These are phyloP conservation scores for Leucocoprinus birnbaumii DNA, from an alignment of 768 basidiomycete genomes.

Conservation along the genomic window DNA sequence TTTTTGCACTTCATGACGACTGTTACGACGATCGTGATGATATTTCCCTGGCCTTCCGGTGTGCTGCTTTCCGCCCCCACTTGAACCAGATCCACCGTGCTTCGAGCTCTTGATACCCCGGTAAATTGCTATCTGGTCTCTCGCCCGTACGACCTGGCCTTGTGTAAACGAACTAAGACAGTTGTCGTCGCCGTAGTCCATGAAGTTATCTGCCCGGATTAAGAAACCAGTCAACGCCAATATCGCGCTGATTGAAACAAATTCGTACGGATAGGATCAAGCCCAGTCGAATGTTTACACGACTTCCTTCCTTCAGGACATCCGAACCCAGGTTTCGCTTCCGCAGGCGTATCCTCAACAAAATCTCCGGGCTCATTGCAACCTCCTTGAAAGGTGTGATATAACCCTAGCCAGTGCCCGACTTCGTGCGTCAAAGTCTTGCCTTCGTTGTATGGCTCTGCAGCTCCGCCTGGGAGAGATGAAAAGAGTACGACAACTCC, in stretches of 20 bases:
- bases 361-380: slow-evolving; percentile 33
- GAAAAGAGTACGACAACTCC: slow-evolving; percentile 32
- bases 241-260: not conserved
- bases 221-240: too few species aligned
- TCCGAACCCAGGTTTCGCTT: slow-evolving; percentile 29
- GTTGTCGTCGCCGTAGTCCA: slow-evolving; percentile 13
- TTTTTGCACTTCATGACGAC: not conserved
- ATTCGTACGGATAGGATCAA: slow-evolving; percentile 18
- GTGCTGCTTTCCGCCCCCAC: not conserved
- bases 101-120: not conserved
- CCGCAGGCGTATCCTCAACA: slow-evolving; percentile 37
- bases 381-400: slow-evolving; percentile 43
- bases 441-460: slow-evolving; percentile 29
- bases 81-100: not conserved
- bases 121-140: slow-evolving; percentile 6
- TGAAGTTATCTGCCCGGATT: slow-evolving; percentile 13
- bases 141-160: slow-evolving; percentile 10
- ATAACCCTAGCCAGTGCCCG: slow-evolving; percentile 46
- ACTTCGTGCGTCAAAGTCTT: slow-evolving; percentile 42
- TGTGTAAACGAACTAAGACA: slow-evolving; percentile 14
- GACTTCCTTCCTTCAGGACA: slow-evolving; percentile 24
- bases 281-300: slow-evolving; percentile 14
- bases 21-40: not conserved
- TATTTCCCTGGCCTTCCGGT: not conserved
- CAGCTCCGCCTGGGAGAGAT: slow-evolving; percentile 30